Conservation (phyloP, 163 green algal genomes). For the Volvox carteri region DNA sequence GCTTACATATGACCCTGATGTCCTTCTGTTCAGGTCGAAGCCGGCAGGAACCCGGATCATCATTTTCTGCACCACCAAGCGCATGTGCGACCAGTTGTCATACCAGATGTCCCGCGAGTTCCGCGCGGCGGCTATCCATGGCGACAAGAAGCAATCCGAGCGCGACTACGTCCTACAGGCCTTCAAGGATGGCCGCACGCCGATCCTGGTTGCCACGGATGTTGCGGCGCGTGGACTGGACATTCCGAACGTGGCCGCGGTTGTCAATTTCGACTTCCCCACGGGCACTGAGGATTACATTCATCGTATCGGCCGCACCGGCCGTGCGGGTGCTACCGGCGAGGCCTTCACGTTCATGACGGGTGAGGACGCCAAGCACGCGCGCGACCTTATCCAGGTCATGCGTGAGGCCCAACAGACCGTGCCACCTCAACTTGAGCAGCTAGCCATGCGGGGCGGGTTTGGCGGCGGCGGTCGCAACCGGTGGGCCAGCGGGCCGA, state of each 20-base stretch:
- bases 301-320: conserved; percentile 97
- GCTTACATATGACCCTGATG: too few relatives aligned
- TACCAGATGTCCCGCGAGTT: conserved; percentile 75
- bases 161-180: conserved; percentile 83
- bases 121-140: conserved; percentile 83
- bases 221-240: conserved; percentile 96
- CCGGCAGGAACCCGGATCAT: conserved; percentile 76
- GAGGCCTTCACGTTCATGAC: conserved; percentile 84
- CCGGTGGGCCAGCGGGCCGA: conserved; percentile 25
- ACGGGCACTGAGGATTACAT: conserved; percentile 96
- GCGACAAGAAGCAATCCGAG: conserved; percentile 76
- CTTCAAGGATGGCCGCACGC: conserved; percentile 81
- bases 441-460: conserved; percentile 69
- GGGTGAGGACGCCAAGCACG: conserved; percentile 79
- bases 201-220: conserved; percentile 97
- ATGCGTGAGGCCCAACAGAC: conserved; percentile 82
- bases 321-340: conserved; percentile 90
- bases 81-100: conserved; percentile 82
- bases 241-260: conserved; percentile 91
- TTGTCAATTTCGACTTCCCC: conserved; percentile 98
- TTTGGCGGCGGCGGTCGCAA: conserved; percentile 61
- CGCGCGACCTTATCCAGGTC: conserved; percentile 78
- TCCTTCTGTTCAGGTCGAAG: conserved; percentile 70
- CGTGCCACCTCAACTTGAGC: conserved; percentile 76
- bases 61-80: conserved; percentile 85